Conservation (phyloP, 2,329 filamentous ascomycete species). For the Dactylellina sp. region DNA sequence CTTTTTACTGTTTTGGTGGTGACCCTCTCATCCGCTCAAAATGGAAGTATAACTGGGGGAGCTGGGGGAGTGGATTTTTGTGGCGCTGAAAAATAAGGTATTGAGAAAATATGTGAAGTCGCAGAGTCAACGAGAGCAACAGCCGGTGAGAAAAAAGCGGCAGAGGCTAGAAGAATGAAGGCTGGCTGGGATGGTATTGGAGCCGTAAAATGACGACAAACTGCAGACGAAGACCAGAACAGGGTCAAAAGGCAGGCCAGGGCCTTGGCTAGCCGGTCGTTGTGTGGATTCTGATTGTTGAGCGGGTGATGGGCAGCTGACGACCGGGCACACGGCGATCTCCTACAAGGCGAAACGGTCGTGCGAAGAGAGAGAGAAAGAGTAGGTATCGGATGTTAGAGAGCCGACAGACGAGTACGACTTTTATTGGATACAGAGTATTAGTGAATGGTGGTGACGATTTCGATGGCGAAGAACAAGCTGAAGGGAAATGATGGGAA, state of each 20-base stretch:
- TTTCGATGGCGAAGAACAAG: background rate
- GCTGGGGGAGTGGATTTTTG: conserved; percentile 24
- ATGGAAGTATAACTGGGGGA: conserved; percentile 27
- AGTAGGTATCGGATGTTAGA: background rate
- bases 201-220: conserved; percentile 48
- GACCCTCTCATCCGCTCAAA: conserved; percentile 39
- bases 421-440: background rate
- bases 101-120: conserved; percentile 10
- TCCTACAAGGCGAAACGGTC: conserved; percentile 21
- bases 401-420: conserved; percentile 5
- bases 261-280: conserved; percentile 48
- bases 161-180: conserved; percentile 35
- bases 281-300: conserved; percentile 30
- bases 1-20: conserved; percentile 12
- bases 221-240: conserved; percentile 35
- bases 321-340: conserved; percentile 51
- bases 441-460: no score
- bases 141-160: conserved; percentile 14
- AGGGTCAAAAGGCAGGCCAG: background rate
- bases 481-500: background rate
- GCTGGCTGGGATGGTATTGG: conserved; percentile 6
- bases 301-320: conserved; percentile 30
- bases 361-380: no score
- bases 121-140: conserved; percentile 8
- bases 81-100: conserved; percentile 29